Evolutionary conservation across 805 yeast genomes (phyloP).

Genomic region (Pichia exigua): DNA sequence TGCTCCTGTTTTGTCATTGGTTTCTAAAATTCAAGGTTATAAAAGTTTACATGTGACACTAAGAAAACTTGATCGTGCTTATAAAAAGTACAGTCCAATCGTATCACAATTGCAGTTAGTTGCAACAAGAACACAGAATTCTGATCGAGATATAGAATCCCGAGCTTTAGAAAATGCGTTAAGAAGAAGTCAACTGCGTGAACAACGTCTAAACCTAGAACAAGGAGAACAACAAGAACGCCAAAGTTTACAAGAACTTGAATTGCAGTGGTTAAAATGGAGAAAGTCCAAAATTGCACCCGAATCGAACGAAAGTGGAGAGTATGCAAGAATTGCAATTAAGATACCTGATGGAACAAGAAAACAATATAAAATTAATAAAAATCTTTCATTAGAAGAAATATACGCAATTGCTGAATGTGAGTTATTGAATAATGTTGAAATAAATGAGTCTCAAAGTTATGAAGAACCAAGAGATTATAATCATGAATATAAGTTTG

Average conservation of each 20-base stretch:
- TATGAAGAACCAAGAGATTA: constrained; percentile 27
- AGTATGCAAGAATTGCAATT: constrained; percentile 58
- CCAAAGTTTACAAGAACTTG: constrained; percentile 17
- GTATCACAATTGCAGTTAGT: constrained; percentile 39
- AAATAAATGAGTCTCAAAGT: constrained; percentile 25
- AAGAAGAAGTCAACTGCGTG: constrained; percentile 52
- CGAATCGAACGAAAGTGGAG: constrained; percentile 14
- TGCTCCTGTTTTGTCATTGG: constrained; percentile 50
- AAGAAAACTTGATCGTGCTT: constrained; percentile 29
- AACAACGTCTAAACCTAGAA: constrained; percentile 20
- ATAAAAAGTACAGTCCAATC: constrained; percentile 51
- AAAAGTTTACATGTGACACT: constrained; percentile 31
- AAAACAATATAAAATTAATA: constrained; percentile 39
- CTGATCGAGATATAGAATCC: constrained; percentile 66
- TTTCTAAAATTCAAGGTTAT: constrained; percentile 59
- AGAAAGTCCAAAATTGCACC: constrained; percentile 26
- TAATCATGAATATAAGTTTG: constrained; percentile 40
- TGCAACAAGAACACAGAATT: constrained; percentile 36
- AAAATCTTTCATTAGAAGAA: constrained; percentile 45
- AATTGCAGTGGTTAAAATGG: constrained; percentile 42
- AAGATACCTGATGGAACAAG: constrained; percentile 60
- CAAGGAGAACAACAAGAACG: constrained; percentile 17
- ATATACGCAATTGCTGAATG: constrained; percentile 68
- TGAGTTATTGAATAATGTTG: constrained; percentile 18
- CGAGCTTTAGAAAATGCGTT: constrained; percentile 66